Evolutionary conservation across 176 grass and related monocot species (phyloP).

Genomic region (Zizania latifolia): DNA sequence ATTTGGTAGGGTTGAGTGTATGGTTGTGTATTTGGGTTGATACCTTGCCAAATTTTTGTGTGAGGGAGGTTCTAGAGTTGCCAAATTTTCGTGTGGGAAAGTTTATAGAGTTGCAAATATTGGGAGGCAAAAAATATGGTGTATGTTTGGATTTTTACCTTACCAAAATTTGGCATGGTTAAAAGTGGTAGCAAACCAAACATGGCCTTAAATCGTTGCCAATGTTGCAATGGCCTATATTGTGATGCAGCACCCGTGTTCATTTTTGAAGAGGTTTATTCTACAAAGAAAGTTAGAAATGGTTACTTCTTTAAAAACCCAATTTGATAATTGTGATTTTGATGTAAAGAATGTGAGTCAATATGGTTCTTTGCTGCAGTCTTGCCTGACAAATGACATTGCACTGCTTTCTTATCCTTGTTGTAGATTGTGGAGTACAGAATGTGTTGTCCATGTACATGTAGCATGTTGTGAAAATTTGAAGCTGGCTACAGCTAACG

Average conservation of each 20-base stretch:
- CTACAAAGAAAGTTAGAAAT: background rate
- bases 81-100: too few relatives aligned
- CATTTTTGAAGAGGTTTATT: background rate
- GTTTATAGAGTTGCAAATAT: too few relatives aligned
- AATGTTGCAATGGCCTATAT: background rate
- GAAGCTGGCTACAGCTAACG: background rate
- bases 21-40: too few relatives aligned
- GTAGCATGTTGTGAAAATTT: fast-evolving
- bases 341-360: background rate
- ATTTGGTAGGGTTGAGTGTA: too few relatives aligned
- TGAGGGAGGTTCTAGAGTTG: too few relatives aligned
- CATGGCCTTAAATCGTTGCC: background rate
- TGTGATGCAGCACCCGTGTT: background rate
- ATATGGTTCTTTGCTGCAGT: background rate
- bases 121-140: too few relatives aligned
- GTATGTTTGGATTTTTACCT: too few relatives aligned
- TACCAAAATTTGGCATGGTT: too few relatives aligned
- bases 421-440: background rate
- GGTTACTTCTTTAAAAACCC: background rate
- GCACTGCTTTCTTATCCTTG: background rate
- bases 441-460: too few relatives aligned
- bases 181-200: too few relatives aligned
- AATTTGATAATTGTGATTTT: background rate
- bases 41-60: too few relatives aligned
- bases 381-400: background rate